phyloP scores from a whole-genome alignment of 305 asterid species.

The Petunia hybrid region DNA sequence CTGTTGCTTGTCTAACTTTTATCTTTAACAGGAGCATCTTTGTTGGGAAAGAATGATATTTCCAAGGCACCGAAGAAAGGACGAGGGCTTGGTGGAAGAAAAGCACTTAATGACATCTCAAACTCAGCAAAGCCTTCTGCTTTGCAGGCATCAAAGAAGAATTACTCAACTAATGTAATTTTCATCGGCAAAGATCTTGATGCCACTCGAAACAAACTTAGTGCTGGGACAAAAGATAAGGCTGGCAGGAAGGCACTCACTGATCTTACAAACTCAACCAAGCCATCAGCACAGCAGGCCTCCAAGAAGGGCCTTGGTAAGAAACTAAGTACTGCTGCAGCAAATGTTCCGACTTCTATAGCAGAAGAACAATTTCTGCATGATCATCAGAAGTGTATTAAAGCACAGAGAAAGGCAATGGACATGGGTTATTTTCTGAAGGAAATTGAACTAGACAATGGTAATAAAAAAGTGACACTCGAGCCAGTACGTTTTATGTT shows the following conservation, averaged over 20 bases:
- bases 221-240: constrained; percentile 43
- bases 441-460: constrained; percentile 52
- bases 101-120: constrained; percentile 87
- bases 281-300: constrained; percentile 51
- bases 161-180: constrained; percentile 47
- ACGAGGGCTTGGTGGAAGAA: constrained; percentile 63
- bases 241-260: constrained; percentile 76
- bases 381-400: constrained; percentile 77
- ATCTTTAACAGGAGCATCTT: constrained; percentile 48
- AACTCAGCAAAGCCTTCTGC: constrained; percentile 68
- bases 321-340: constrained; percentile 49
- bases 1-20: constrained; percentile 27
- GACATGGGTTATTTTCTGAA: constrained; percentile 64
- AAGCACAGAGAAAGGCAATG: constrained; percentile 54
- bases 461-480: constrained; percentile 27
- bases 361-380: constrained; percentile 71
- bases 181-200: constrained; percentile 56
- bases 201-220: constrained; percentile 37
- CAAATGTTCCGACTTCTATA: constrained; percentile 40
- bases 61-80: constrained; percentile 58
- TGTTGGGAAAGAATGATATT: constrained; percentile 51
- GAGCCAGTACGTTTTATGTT: neutral
- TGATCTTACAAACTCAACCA: constrained; percentile 76
- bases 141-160: constrained; percentile 53
- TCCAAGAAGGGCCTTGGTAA: constrained; percentile 42